phyloP scores from a whole-genome alignment of 1,139 yeast species.

The Zygoascus hellenicus region DNA sequence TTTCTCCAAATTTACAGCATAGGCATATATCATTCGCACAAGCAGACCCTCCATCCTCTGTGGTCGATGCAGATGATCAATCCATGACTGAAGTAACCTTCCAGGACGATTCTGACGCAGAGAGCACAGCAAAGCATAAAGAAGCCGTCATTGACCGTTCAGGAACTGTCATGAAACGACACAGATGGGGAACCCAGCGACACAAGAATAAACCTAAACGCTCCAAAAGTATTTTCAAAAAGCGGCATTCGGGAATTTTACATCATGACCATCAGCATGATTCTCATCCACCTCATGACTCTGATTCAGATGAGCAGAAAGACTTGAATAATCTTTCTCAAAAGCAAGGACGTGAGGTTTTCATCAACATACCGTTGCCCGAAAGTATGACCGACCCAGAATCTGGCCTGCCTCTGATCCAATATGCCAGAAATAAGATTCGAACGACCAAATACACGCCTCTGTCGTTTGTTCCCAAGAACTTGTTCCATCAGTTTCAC shows the following conservation, averaged over 20 bases:
- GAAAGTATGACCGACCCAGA: slow-evolving; percentile 49
- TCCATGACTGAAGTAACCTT: slow-evolving; percentile 8
- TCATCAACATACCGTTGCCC: slow-evolving; percentile 67
- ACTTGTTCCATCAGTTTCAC: slow-evolving; percentile 69
- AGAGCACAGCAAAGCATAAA: background rate
- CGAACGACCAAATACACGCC: slow-evolving; percentile 97
- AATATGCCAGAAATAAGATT: slow-evolving; percentile 81
- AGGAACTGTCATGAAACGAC: slow-evolving; percentile 52
- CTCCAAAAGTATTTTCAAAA: slow-evolving; percentile 23
- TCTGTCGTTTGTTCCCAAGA: slow-evolving; percentile 79
- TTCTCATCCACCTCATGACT: slow-evolving; percentile 4
- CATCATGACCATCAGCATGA: slow-evolving; percentile 10
- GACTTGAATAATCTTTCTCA: background rate
- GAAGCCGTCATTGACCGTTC: slow-evolving; percentile 19
- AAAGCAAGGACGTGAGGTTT: slow-evolving; percentile 27
- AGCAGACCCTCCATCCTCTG: background rate
- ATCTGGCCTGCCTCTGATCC: slow-evolving; percentile 51
- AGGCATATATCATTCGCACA: slow-evolving; percentile 6
- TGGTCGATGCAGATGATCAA: background rate
- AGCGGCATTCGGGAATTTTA: background rate
- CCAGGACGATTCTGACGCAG: slow-evolving; percentile 5
- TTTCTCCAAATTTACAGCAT: background rate
- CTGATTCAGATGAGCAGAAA: slow-evolving; percentile 6
- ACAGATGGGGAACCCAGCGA: slow-evolving; percentile 89
- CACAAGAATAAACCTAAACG: slow-evolving; percentile 60